Evolutionary conservation across 2,329 filamentous ascomycete genomes (phyloP), one percentile per base, ranked within the genome.

Genomic region (Cryphonectria parasitica): DNA sequence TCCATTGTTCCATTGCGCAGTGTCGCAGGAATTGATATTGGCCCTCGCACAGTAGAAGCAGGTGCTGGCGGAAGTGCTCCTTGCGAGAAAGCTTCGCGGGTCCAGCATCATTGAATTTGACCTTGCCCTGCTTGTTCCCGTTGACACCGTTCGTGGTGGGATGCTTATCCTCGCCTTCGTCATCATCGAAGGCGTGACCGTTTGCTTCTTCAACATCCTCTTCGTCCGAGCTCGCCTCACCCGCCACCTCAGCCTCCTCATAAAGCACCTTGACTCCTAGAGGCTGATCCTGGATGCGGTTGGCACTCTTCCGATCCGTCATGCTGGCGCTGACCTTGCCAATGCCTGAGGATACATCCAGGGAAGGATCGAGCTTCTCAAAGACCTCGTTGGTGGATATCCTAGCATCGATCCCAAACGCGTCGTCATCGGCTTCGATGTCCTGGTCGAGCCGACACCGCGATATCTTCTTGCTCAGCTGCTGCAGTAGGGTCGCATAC

Each of bases 1-100:
- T 91, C 93, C 94, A 99, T 76, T 92, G 90, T 43, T 91, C 90
- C 34, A 88, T 86, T 43, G 91, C 90, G 74, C 89, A 89, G 77
- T 91, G 90, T 28, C 88, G 87, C 66, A 93, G 83, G 75, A 96
- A 95, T 0, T 85, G 82, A 79, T 89, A 84, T 72, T 88, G 86
- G 80, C 92, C 91, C 75, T 93, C 90, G 19, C 90, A 85, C 10
- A 97, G 85, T 1, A 95, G 81, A 3, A 90, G 81, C n/a, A 95
- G 86, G 78, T 96, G 93, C 72, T 91, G 89, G 68, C 92, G 88
- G 78, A 94, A 86, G 72, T 89, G 86, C 54, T 86, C 83, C 62
- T 90, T 77, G 54, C 87, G 85, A 68, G 82, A 84, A 28, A 81
- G 80, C 36, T 81, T 81, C 6, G 80, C 75, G 19, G 80, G 76